Evolutionary conservation across 768 basidiomycete genomes (phyloP).

Genomic region (Boletus barrowsii): DNA sequence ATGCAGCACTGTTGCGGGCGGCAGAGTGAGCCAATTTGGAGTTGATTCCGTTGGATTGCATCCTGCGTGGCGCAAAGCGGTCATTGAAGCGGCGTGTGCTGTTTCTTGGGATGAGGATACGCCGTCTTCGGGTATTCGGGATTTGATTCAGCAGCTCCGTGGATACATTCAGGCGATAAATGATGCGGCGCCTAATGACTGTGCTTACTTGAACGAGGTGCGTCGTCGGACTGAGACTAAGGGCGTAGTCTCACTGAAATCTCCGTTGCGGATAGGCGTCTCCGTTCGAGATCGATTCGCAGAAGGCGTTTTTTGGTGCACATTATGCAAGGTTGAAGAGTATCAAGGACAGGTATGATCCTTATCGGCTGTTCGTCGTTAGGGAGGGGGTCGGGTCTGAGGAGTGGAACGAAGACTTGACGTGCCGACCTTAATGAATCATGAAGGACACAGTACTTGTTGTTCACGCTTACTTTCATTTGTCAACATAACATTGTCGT

Average conservation of each 20-base stretch:
- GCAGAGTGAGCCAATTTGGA: constrained; percentile 36
- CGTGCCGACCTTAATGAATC: constrained; percentile 4
- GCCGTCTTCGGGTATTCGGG: constrained; percentile 9
- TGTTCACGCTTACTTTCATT: too few species aligned
- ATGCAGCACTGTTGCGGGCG: constrained; percentile 43
- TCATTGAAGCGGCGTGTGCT: constrained; percentile 12
- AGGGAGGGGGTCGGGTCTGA: constrained; percentile 25
- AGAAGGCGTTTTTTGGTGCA: constrained; percentile 43
- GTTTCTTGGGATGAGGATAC: constrained; percentile 22
- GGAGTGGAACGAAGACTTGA: constrained; percentile 10
- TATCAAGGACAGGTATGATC: constrained; percentile 36
- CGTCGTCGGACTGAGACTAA: not conserved
- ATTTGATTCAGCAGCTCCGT: constrained; percentile 5
- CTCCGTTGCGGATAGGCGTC: constrained; percentile 34
- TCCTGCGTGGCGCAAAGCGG: constrained; percentile 46
- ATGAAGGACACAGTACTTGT: too few species aligned
- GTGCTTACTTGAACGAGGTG: not conserved
- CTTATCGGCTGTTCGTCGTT: constrained; percentile 7
- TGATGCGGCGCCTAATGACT: constrained; percentile 24
- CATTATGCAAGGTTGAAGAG: constrained; percentile 39
- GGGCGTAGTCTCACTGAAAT: too few species aligned
- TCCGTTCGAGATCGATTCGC: constrained; percentile 37
- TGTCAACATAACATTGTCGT: too few species aligned
- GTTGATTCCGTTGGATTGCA: constrained; percentile 42
- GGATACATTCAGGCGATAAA: constrained; percentile 6